Evolutionary conservation across 192 early-diverging fungal species (phyloP), one percentile per base, ranked within the genome.

Genomic region (Rhizophagus clarus): DNA sequence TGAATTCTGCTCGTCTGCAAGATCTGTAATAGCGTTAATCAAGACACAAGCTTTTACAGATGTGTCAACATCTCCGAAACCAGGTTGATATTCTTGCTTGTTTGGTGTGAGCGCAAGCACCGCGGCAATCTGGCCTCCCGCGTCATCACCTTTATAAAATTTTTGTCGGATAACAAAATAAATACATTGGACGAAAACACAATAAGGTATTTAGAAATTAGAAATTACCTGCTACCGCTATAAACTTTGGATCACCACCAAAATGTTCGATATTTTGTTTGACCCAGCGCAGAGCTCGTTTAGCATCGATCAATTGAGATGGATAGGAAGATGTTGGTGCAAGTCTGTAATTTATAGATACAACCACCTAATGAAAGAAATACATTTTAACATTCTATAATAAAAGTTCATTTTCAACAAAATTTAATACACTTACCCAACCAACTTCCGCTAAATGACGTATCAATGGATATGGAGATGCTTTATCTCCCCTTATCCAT

Each of bases 231-330:
- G 84, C 79, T 45, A 92, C 83, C 14, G 89, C 88, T 60, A 94
- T 86, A 61, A 90, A 92, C 26, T 83, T 71, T 5, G 91, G 88
- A 79, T 94, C 87, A 4, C 93, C 93, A 62, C 92, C 92, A 82
- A 90, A 93, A 15, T 79, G 77, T 61, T 79, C 79, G 66, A 91
- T 88, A 73, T 89, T 88, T 51, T 85, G 74, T 64, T 87, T 90
- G 28, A 90, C 85, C 93, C 93, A 94, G 29, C 91, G 85, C 34
- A 94, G 77, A 45, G 90, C 91, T 12, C 92, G 87, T 80, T 94
- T 93, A 78, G 90, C 87, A 76, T 94, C 92, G 20, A 88, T 82
- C 20, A 94, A 60, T 73, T 92, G 92, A 29, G 86, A 85, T 2
- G 88, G 84, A 67, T 90, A 89, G 32, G 85, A 82, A 64, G 80